Percentiles rank a stretch among this genome's conserved stretches.
phyloP scores from a whole-genome alignment of 495 filamentous ascomycete genomes.

The Neurospora hispaniola region DNA sequence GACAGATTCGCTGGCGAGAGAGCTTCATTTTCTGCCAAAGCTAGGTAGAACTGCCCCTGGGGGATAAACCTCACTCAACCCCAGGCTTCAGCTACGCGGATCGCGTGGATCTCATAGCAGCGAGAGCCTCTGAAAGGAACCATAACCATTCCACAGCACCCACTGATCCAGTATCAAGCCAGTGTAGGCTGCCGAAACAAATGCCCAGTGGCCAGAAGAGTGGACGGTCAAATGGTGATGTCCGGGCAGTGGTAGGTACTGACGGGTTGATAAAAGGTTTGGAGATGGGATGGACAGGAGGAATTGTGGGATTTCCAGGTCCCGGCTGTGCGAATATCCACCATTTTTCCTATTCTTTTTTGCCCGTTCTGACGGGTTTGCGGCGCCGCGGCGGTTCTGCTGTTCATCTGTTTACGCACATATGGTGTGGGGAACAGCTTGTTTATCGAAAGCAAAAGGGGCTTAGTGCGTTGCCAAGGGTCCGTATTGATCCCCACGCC shows the following conservation, averaged over 20 bases:
- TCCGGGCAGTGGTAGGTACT: background rate
- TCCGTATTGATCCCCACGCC: constrained; percentile 7
- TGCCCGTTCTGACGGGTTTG: background rate
- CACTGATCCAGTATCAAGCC: background rate
- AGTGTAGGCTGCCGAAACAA: background rate
- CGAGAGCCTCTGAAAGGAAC: background rate
- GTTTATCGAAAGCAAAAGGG: constrained; percentile 24
- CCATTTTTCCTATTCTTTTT: background rate
- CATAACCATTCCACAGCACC: background rate
- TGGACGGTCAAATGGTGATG: background rate
- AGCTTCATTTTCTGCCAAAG: background rate
- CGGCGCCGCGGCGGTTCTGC: background rate
- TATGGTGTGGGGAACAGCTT: constrained; percentile 20
- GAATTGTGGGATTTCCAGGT: background rate
- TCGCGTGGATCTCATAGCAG: background rate
- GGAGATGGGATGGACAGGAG: background rate
- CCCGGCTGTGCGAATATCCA: background rate
- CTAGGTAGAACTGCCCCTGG: background rate
- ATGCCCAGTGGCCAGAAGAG: background rate
- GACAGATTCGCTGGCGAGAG: background rate
- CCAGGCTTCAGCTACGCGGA: background rate
- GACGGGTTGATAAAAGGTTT: background rate
- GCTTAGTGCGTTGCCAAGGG: constrained; percentile 17
- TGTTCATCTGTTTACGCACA: constrained; percentile 20
- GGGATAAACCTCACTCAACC: background rate